These are phyloP conservation scores for Schizothecium vesticola DNA, from an alignment of 495 filamentous ascomycete species.

Conservation along the genomic window DNA sequence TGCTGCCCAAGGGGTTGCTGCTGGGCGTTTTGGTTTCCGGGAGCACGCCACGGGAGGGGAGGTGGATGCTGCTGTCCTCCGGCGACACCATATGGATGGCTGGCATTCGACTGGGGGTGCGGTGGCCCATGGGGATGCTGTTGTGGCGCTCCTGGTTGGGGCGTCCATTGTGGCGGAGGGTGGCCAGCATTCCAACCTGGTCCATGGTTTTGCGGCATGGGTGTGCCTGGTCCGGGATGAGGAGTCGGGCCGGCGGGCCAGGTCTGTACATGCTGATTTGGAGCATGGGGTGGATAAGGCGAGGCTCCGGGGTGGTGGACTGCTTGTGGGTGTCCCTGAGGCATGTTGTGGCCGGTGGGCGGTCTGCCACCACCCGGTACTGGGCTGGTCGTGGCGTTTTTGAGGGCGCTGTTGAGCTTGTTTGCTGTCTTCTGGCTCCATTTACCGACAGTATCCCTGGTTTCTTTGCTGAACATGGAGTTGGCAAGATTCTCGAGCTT, in stretches of 20 bases:
- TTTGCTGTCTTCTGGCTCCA: conserved; percentile 27
- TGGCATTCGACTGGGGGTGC: not conserved
- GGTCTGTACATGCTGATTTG: not conserved
- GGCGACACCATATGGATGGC: not conserved
- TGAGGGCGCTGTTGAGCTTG: conserved; percentile 20
- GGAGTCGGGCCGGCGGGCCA: not conserved
- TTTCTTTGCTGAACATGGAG: conserved; percentile 26
- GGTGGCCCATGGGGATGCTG: not conserved
- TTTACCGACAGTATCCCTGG: conserved; percentile 17
- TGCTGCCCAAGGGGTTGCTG: conserved; percentile 16
- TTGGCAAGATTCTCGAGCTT: conserved; percentile 20
- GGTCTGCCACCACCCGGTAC: conserved; percentile 7
- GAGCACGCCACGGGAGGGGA: not conserved
- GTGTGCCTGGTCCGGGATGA: not conserved
- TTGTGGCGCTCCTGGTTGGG: not conserved
- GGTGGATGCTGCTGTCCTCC: not conserved
- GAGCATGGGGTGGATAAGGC: not conserved
- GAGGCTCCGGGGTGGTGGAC: not conserved
- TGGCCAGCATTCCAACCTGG: not conserved
- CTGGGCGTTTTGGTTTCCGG: not conserved
- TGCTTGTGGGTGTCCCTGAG: not conserved
- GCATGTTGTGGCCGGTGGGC: not conserved
- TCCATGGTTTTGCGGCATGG: not conserved
- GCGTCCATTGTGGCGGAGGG: not conserved
- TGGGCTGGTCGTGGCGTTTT: conserved; percentile 18